These are phyloP conservation scores for Rutstroemia sydowiana DNA, from an alignment of 2,329 filamentous ascomycete genomes.

Conservation along the genomic window DNA sequence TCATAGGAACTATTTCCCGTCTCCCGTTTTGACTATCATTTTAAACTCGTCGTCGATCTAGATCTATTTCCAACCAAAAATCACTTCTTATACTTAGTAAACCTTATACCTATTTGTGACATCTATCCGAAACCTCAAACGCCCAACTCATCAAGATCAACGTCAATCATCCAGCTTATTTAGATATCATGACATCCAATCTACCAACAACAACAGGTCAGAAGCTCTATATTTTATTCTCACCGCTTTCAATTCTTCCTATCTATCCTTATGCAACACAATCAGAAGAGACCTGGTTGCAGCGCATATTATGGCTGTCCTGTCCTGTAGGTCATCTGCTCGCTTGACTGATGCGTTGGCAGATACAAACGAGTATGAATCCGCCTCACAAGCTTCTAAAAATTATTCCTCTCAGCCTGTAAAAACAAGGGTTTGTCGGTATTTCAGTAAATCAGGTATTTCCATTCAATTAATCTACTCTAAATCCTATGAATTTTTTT, in stretches of 20 bases:
- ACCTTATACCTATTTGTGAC: conserved; percentile 9
- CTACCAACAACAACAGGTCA: conserved; percentile 11
- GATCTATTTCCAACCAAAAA: not conserved
- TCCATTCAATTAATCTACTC: conserved; percentile 8
- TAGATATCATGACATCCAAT: conserved; percentile 10
- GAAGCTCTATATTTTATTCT: conserved; percentile 11
- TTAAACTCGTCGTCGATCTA: not conserved
- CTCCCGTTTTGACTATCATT: not conserved
- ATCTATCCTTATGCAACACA: conserved; percentile 12
- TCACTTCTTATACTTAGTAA: not conserved
- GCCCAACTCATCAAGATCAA: conserved; percentile 3
- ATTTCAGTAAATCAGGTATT: conserved; percentile 26
- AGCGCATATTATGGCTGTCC: conserved; percentile 17
- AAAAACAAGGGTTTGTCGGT: conserved; percentile 26
- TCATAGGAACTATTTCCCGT: not conserved
- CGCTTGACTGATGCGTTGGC: conserved; percentile 26
- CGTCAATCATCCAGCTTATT: not conserved
- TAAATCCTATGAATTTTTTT: conserved; percentile 22
- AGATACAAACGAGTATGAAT: conserved; percentile 21
- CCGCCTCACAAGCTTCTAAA: conserved; percentile 19
- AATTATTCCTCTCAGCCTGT: conserved; percentile 11
- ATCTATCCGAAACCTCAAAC: conserved; percentile 3
- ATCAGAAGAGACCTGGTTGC: conserved; percentile 15
- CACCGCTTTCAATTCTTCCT: conserved; percentile 11
- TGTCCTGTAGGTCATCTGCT: conserved; percentile 19